These are phyloP conservation scores for Pyrrhoderma noxium DNA, from an alignment of 1,284 basidiomycete genomes.

Conservation along the genomic window DNA sequence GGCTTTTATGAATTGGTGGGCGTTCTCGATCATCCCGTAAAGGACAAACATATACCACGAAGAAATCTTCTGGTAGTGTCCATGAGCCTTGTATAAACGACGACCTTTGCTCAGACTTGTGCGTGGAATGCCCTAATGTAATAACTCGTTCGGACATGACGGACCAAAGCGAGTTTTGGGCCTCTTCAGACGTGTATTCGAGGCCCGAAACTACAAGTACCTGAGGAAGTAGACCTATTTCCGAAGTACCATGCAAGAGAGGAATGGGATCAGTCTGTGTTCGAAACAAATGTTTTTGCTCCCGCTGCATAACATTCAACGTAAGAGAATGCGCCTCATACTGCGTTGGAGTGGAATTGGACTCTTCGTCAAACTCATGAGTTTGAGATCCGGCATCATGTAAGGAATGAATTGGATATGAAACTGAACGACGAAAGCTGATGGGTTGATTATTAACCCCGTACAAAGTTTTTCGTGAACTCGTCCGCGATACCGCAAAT, in stretches of 20 bases:
- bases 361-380: not conserved
- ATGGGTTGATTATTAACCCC: constrained; percentile 4
- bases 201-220: constrained; percentile 65
- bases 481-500: constrained; percentile 8
- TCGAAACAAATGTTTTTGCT: constrained; percentile 5
- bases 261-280: constrained; percentile 16
- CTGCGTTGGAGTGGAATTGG: not conserved
- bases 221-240: constrained; percentile 38
- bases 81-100: constrained; percentile 16
- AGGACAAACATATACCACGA: constrained; percentile 65
- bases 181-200: constrained; percentile 47
- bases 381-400: not conserved
- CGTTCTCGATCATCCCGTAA: constrained; percentile 48
- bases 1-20: constrained; percentile 51
- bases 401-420: constrained; percentile 12
- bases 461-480: constrained; percentile 13
- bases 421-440: constrained; percentile 17
- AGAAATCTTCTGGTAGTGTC: constrained; percentile 54
- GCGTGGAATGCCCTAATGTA: constrained; percentile 31
- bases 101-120: not conserved
- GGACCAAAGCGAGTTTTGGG: constrained; percentile 52
- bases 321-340: constrained; percentile 1
- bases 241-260: constrained; percentile 11
- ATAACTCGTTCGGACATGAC: constrained; percentile 48
- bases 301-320: constrained; percentile 1